phyloP scores from a whole-genome alignment of 2,329 filamentous ascomycete species.

The Arachnopeziza araneosa region DNA sequence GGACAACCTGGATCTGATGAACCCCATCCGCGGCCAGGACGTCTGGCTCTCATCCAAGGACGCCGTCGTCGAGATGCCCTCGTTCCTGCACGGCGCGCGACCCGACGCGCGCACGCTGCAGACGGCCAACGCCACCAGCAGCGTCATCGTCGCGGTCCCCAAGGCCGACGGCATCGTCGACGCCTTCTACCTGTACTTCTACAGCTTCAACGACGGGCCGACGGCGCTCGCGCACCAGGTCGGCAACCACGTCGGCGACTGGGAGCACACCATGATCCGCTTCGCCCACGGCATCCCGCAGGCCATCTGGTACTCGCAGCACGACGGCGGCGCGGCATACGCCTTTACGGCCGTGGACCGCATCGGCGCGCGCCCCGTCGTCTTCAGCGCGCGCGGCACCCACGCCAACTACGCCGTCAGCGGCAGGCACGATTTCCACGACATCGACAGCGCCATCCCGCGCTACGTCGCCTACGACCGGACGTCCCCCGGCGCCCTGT shows the following conservation, averaged over 20 bases:
- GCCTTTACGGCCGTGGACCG: conserved; percentile 84
- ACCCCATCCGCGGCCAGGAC: conserved; percentile 32
- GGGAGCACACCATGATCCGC: conserved; percentile 84
- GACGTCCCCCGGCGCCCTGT: conserved; percentile 62
- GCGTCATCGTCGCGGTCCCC: conserved; percentile 68
- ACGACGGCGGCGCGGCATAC: conserved; percentile 82
- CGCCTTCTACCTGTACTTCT: conserved; percentile 28
- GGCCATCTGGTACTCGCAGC: conserved; percentile 84
- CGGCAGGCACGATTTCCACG: conserved; percentile 56
- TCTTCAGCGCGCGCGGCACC: conserved; percentile 61
- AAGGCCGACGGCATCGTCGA: conserved; percentile 43
- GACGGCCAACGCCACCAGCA: conserved; percentile 38
- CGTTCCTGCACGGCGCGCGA: conserved; percentile 44
- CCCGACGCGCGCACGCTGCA: conserved; percentile 42
- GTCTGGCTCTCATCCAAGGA: conserved; percentile 43
- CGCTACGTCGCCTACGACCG: conserved; percentile 46
- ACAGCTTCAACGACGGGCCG: conserved; percentile 25
- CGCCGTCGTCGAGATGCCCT: conserved; percentile 34
- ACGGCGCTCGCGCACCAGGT: conserved; percentile 13
- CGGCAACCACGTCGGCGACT: conserved; percentile 52
- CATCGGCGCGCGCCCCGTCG: conserved; percentile 59
- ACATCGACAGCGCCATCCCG: conserved; percentile 39
- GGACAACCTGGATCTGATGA: conserved; percentile 40
- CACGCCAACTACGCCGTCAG: conserved; percentile 66
- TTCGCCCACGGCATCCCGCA: conserved; percentile 80